A percentile compares a stretch with the other conserved stretches of the same genome.
Conservation (phyloP, 768 basidiomycete genomes). For the Mycena polygramma region DNA sequence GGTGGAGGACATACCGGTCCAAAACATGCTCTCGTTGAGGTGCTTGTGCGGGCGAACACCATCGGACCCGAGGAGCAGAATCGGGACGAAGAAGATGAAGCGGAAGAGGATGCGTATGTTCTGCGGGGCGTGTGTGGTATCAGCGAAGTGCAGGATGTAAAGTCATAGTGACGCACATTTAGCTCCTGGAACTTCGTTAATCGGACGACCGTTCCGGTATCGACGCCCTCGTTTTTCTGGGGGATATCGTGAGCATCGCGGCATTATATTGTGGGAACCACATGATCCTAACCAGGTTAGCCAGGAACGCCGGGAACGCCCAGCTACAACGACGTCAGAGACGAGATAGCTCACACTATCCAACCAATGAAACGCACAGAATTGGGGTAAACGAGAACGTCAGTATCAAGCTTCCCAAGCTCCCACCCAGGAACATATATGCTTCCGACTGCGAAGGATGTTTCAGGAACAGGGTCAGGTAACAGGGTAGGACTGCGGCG, state of each 20-base stretch:
- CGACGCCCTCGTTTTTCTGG: slow-evolving; percentile 73
- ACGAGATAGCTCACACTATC: not conserved
- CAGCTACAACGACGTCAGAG: slow-evolving; percentile 53
- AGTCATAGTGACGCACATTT: slow-evolving; percentile 65
- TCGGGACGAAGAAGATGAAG: slow-evolving; percentile 74
- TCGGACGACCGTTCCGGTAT: slow-evolving; percentile 73
- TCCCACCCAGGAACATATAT: slow-evolving; percentile 77
- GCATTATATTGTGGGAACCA: not conserved
- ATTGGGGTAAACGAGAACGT: slow-evolving; percentile 83
- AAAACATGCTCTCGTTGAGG: slow-evolving; percentile 72
- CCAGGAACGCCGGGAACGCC: slow-evolving; percentile 76
- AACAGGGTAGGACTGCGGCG: slow-evolving; percentile 23
- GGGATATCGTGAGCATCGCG: slow-evolving; percentile 4
- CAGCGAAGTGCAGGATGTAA: not conserved
- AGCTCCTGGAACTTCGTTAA: slow-evolving; percentile 86
- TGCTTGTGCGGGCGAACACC: slow-evolving; percentile 73
- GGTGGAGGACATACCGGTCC: slow-evolving; percentile 54
- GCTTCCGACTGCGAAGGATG: slow-evolving; percentile 68
- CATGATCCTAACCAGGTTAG: slow-evolving; percentile 62
- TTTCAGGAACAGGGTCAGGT: slow-evolving; percentile 5
- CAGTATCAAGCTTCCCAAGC: slow-evolving; percentile 75
- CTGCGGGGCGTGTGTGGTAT: slow-evolving; percentile 50
- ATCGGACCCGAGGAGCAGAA: slow-evolving; percentile 76
- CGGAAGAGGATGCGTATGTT: slow-evolving; percentile 81
- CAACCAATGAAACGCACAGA: slow-evolving; percentile 59